Evolutionary conservation across 768 basidiomycete genomes (phyloP).

Genomic region (Podaxis mareebaensis): DNA sequence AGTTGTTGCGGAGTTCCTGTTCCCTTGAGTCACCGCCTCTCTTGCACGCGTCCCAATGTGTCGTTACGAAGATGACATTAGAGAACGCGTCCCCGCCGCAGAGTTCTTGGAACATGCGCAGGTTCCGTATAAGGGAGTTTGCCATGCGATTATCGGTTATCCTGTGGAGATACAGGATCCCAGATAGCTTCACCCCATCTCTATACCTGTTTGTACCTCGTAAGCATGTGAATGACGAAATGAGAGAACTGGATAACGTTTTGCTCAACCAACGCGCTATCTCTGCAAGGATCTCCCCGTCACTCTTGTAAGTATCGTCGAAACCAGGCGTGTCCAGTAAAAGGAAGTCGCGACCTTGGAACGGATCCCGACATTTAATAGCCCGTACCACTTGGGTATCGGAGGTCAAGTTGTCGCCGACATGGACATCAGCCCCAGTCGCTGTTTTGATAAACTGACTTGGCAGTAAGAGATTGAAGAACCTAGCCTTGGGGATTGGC

Average conservation of each 20-base stretch:
- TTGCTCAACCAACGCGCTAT: conserved; percentile 15
- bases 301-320: conserved; percentile 17
- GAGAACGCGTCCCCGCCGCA: conserved; percentile 8
- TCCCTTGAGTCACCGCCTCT: background rate
- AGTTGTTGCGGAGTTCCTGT: conserved; percentile 7
- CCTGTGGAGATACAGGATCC: conserved; percentile 15
- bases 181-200: conserved; percentile 3
- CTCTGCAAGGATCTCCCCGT: conserved; percentile 11
- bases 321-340: conserved; percentile 21
- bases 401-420: conserved; percentile 11
- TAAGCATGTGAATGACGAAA: background rate
- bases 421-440: background rate
- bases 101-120: conserved; percentile 12
- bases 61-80: conserved; percentile 11
- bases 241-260: background rate
- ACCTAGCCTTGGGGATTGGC: background rate
- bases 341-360: background rate
- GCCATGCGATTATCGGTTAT: conserved; percentile 13
- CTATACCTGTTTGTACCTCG: background rate
- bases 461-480: background rate
- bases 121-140: background rate
- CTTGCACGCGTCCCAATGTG: conserved; percentile 13
- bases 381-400: conserved; percentile 13
- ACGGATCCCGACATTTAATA: background rate
- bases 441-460: conserved; percentile 17